These are phyloP conservation scores for Candida peoriensis DNA, from an alignment of 805 yeast species.

Conservation along the genomic window DNA sequence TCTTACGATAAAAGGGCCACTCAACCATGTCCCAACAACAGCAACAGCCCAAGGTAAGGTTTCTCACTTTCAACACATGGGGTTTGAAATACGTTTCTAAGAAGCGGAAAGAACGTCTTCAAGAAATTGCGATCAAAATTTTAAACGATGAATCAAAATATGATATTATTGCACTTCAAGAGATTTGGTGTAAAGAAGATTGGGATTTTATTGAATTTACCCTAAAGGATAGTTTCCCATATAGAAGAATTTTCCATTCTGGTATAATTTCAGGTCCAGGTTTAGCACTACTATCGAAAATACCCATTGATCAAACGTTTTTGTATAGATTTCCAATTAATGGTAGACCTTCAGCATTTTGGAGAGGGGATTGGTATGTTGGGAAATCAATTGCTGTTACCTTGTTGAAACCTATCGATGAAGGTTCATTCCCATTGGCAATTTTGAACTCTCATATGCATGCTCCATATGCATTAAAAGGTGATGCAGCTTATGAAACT, in stretches of 20 bases:
- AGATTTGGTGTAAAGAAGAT: slow-evolving; percentile 85
- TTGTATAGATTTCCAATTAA: slow-evolving; percentile 84
- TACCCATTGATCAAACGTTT: slow-evolving; percentile 77
- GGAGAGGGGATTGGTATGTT: slow-evolving; percentile 95
- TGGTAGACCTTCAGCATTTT: slow-evolving; percentile 91
- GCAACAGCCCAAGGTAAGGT: slow-evolving; percentile 32
- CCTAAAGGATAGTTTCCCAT: slow-evolving; percentile 50
- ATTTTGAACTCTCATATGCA: slow-evolving; percentile 92
- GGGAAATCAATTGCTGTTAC: slow-evolving; percentile 87
- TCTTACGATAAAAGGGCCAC: too few relatives aligned
- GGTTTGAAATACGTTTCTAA: slow-evolving; percentile 86
- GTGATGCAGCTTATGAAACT: slow-evolving; percentile 86
- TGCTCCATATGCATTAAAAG: slow-evolving; percentile 81
- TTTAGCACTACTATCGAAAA: slow-evolving; percentile 72
- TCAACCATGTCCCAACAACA: not conserved
- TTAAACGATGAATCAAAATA: slow-evolving; percentile 42
- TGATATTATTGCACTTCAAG: slow-evolving; percentile 92
- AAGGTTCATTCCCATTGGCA: slow-evolving; percentile 56
- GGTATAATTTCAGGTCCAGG: slow-evolving; percentile 96
- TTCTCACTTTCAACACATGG: slow-evolving; percentile 79
- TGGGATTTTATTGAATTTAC: slow-evolving; percentile 57
- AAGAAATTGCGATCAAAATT: slow-evolving; percentile 67
- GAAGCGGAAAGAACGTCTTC: slow-evolving; percentile 54
- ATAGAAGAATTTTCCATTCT: slow-evolving; percentile 63
- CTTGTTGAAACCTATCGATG: slow-evolving; percentile 45